A percentile compares a stretch with the other conserved stretches of the same genome.
Evolutionary conservation across 768 basidiomycete genomes (phyloP).

Genomic region (Nevesoporus exiguus): DNA sequence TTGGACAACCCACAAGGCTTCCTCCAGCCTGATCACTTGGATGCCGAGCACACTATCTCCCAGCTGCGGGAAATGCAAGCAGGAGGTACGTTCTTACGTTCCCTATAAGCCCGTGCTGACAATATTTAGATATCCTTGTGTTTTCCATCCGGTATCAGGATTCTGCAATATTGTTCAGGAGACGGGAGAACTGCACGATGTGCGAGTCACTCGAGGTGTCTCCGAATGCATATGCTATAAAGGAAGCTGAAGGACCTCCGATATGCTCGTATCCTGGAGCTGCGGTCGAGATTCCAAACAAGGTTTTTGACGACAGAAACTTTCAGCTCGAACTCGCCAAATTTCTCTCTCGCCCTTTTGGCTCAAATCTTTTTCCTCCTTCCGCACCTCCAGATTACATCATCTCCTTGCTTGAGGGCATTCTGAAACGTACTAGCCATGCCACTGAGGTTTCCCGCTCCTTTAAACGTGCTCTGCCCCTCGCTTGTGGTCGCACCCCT

Average conservation of each 20-base stretch:
- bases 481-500: too few species aligned
- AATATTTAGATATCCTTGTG: not conserved
- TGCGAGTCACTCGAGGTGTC: not conserved
- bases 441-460: not conserved
- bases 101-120: too few species aligned
- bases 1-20: too few species aligned
- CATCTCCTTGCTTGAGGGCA: too few species aligned
- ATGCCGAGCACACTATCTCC: too few species aligned
- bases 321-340: slow-evolving; percentile 1
- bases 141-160: not conserved
- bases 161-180: slow-evolving; percentile 19
- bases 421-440: not conserved
- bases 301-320: not conserved
- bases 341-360: not conserved
- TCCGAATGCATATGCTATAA: too few species aligned
- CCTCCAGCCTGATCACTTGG: too few species aligned
- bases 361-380: not conserved
- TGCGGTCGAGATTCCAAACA: slow-evolving; percentile 12
- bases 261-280: slow-evolving; percentile 24
- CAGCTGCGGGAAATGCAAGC: too few species aligned
- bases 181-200: slow-evolving; percentile 13
- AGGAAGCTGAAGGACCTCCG: too few species aligned
- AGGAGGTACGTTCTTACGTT: too few species aligned
- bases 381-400: too few species aligned
- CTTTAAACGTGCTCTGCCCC: too few species aligned